Base-by-base conservation (phyloP, 169 alveolate genomes). In the Plasmodium coatneyi region DNA sequence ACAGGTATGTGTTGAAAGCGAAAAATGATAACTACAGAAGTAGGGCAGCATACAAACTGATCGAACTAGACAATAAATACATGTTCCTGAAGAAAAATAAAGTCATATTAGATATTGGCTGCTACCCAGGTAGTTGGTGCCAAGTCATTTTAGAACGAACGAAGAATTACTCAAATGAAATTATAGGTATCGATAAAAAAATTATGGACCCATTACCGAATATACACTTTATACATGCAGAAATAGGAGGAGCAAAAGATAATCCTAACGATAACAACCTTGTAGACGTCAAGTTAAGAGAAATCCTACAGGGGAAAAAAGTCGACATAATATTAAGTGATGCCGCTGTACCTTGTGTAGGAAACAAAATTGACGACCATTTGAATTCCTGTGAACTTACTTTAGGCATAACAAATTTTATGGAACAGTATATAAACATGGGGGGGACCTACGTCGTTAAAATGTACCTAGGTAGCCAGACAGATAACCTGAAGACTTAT, bases 101-200 rank as follows among this genome's bases (percentile, higher is more conserved):
- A 93, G 80, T 80, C 19, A 95, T 96, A 14, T 95, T 96, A 70
- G 97, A 96, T 92, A 93, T 96, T 25, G 97, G 97, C 0, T 92
- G 96, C 76, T 96, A 93, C 90, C 97, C 97, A 0, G 97, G 97
- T 19, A 96, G 97, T 36, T 96, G 97, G 97, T 86, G 97, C 30
- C 97, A 96, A 86, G 97, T 96, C 36, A 91, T 95, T 46, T 92
- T 96, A 52, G 97, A 95, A 71, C 83, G 97, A 36, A 92, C 97
- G 25, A 89, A 94, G 84, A 66, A 96, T 93, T 80, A 95, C 92
- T 60, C 94, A 79, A 94, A 96, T 95, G 71, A 96, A 86, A 92
- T 76, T 82, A 93, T 84, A 56, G 91, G 82, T 19, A 71, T 76
- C 39, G 84, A 93, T 76, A 92, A 91, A 14, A 78, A 80, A 72